These are phyloP conservation scores for Aureobasidium uvarum DNA, from an alignment of 2,329 filamentous ascomycete species.

Conservation along the genomic window DNA sequence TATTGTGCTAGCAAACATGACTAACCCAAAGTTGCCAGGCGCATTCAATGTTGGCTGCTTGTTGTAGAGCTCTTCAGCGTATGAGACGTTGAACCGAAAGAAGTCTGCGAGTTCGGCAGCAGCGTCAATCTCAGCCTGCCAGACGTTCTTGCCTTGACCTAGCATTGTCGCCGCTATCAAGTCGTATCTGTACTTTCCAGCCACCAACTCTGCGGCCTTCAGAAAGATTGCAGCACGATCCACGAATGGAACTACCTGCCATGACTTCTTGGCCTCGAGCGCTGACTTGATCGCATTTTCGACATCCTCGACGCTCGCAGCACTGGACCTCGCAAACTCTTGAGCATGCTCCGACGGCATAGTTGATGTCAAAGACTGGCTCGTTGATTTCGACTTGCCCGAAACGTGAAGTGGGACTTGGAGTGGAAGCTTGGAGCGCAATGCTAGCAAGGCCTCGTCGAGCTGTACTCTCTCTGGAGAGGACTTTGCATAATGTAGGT, in stretches of 20 bases:
- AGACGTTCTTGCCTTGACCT: constrained; percentile 45
- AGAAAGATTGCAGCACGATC: constrained; percentile 43
- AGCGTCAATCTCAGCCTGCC: constrained; percentile 44
- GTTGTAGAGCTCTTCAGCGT: constrained; percentile 40
- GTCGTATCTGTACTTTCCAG: constrained; percentile 36
- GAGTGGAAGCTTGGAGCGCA: constrained; percentile 13
- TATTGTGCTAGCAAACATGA: not conserved
- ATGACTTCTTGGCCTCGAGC: constrained; percentile 39
- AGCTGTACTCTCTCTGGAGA: constrained; percentile 9
- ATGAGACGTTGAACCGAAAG: constrained; percentile 39
- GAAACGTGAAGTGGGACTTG: not conserved
- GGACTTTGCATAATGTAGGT: constrained; percentile 13
- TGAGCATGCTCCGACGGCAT: constrained; percentile 17
- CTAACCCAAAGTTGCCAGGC: constrained; percentile 27
- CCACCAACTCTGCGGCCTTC: constrained; percentile 38
- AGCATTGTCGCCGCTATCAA: constrained; percentile 45
- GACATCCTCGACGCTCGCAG: constrained; percentile 28
- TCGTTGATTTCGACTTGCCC: not conserved
- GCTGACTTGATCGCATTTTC: constrained; percentile 37
- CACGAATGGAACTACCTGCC: constrained; percentile 39
- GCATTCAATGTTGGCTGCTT: constrained; percentile 40
- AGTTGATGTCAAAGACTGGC: not conserved
- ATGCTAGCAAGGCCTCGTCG: not conserved
- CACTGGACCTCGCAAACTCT: constrained; percentile 1
- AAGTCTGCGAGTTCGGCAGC: constrained; percentile 43